These are phyloP conservation scores for Agapanthus africanus DNA, from an alignment of 106 monocot genomes.

Conservation along the genomic window DNA sequence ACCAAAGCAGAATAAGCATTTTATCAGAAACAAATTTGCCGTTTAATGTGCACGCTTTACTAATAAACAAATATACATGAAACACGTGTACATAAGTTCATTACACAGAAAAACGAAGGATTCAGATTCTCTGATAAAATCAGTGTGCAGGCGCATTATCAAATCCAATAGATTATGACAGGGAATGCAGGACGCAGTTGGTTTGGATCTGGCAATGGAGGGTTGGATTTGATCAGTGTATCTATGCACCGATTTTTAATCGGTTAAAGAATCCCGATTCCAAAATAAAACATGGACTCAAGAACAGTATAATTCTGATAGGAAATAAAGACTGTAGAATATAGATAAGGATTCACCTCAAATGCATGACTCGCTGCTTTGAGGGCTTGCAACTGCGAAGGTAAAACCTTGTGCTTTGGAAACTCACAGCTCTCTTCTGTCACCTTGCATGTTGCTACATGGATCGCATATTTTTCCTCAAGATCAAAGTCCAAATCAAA, in stretches of 20 bases:
- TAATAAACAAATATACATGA: background rate
- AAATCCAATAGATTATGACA: no score
- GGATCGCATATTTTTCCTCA: slow-evolving; percentile 90
- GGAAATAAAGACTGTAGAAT: background rate
- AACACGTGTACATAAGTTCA: background rate
- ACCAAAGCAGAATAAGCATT: slow-evolving; percentile 1
- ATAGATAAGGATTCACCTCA: slow-evolving; percentile 47
- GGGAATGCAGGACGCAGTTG: no score
- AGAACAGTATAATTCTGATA: background rate
- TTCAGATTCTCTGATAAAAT: no score
- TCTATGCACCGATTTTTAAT: no score
- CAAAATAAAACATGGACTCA: background rate
- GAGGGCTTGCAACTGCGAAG: slow-evolving; percentile 83
- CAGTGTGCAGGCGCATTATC: no score
- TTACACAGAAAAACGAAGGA: no score
- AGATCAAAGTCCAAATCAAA: slow-evolving; percentile 91
- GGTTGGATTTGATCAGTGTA: no score
- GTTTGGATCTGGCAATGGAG: no score
- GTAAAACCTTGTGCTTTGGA: slow-evolving; percentile 54
- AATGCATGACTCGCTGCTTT: slow-evolving; percentile 92
- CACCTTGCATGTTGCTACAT: slow-evolving; percentile 69
- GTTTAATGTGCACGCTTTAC: background rate
- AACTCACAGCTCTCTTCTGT: slow-evolving; percentile 26
- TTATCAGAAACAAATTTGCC: background rate
- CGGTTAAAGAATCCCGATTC: no score